These are phyloP conservation scores for Arthrobotrys iridis DNA, from an alignment of 2,329 filamentous ascomycete genomes.

Conservation along the genomic window DNA sequence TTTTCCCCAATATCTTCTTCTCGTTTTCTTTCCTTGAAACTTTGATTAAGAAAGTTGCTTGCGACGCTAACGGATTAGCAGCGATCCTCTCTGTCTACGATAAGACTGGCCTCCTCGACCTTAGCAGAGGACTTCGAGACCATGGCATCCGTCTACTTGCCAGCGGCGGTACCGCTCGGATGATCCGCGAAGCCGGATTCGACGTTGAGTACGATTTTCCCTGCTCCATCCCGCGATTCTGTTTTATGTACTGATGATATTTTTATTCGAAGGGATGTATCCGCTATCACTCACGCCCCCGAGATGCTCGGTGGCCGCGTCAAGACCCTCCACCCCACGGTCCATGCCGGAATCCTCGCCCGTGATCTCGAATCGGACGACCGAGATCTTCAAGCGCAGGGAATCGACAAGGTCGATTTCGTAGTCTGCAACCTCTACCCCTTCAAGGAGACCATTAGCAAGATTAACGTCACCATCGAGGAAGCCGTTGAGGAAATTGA, in stretches of 20 bases:
- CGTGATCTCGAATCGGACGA: slow-evolving; percentile 94
- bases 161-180: slow-evolving; percentile 91
- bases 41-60: background rate
- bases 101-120: slow-evolving; percentile 93
- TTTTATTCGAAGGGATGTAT: slow-evolving; percentile 79
- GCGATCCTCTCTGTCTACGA: slow-evolving; percentile 98
- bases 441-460: slow-evolving; percentile 97
- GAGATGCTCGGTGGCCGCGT: slow-evolving; percentile 94
- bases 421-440: slow-evolving; percentile 99
- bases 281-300: slow-evolving; percentile 93
- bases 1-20: background rate
- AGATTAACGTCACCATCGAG: slow-evolving; percentile 94
- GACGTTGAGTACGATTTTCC: slow-evolving; percentile 79
- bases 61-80: slow-evolving; percentile 61
- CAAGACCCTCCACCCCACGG: slow-evolving; percentile 96
- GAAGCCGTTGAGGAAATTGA: slow-evolving; percentile 99
- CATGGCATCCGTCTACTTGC: slow-evolving; percentile 92
- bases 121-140: slow-evolving; percentile 88
- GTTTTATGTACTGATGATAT: background rate
- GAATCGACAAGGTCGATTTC: slow-evolving; percentile 93
- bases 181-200: slow-evolving; percentile 96
- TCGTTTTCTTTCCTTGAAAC: background rate
- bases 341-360: slow-evolving; percentile 85
- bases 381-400: slow-evolving; percentile 93
- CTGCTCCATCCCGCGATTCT: background rate